Conservation (phyloP, 2,329 filamentous ascomycete genomes). For the Aureobasidium sp. region DNA sequence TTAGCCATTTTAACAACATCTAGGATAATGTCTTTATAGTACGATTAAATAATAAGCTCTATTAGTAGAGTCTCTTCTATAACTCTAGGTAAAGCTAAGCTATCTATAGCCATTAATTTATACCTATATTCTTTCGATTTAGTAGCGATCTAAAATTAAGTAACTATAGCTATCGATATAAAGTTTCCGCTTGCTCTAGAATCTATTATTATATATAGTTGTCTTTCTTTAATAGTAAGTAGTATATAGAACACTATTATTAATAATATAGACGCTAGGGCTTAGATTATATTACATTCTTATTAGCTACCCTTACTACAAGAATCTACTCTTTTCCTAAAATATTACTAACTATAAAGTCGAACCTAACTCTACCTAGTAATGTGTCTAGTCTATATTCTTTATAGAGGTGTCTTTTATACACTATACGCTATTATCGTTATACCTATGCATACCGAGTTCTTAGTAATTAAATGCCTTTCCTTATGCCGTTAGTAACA, state of each 20-base stretch:
- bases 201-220: slow-evolving; percentile 3
- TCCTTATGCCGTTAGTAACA: background rate
- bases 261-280: background rate
- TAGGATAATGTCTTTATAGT: no score
- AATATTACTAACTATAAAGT: background rate
- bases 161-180: background rate
- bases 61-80: background rate
- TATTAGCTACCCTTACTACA: background rate
- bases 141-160: background rate
- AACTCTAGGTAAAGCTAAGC: background rate
- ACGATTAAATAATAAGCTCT: no score
- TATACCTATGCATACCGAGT: no score
- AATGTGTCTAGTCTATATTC: background rate
- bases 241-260: background rate
- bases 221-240: background rate
- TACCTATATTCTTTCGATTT: background rate
- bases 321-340: background rate
- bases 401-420: background rate
- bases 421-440: no score
- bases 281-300: slow-evolving; percentile 2
- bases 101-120: background rate
- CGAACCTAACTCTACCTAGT: background rate
- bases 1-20: no score
- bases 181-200: slow-evolving; percentile 2
- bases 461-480: background rate